Conservation (phyloP, 768 basidiomycete genomes). For the Filobasidium wieringae region DNA sequence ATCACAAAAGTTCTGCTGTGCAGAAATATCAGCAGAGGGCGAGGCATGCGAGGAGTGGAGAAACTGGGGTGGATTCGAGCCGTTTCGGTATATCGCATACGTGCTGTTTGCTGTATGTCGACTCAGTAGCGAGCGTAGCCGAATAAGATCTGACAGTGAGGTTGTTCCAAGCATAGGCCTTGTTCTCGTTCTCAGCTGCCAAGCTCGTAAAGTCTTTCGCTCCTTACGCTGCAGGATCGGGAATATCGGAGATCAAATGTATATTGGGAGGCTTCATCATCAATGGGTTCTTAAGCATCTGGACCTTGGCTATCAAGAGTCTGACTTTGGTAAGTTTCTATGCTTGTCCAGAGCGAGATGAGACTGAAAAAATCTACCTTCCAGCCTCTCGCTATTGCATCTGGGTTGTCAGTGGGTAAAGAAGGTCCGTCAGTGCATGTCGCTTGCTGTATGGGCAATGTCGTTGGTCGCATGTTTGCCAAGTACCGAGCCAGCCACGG, state of each 20-base stretch:
- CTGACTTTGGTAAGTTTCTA: constrained; percentile 64
- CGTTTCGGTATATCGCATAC: constrained; percentile 65
- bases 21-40: constrained; percentile 69
- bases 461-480: constrained; percentile 73
- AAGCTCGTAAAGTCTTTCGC: constrained; percentile 80
- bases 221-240: constrained; percentile 92
- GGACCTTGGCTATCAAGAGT: constrained; percentile 87
- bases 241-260: constrained; percentile 97
- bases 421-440: constrained; percentile 98
- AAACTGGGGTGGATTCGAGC: constrained; percentile 66
- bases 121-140: not conserved
- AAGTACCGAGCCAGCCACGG: constrained; percentile 80
- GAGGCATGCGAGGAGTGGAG: constrained; percentile 79
- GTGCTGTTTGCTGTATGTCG: constrained; percentile 71
- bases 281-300: constrained; percentile 82
- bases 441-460: constrained; percentile 81
- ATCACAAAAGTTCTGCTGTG: constrained; percentile 95
- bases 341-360: not conserved
- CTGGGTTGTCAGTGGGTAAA: constrained; percentile 91
- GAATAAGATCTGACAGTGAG: too few species aligned
- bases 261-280: constrained; percentile 94
- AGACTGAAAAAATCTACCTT: not conserved
- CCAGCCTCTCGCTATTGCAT: constrained; percentile 92
- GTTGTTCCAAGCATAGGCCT: constrained; percentile 44
- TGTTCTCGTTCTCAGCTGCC: constrained; percentile 74